Evolutionary conservation across 805 yeast genomes (phyloP), one percentile per base, ranked within the genome.

Genomic region (Ogataea kodamae): DNA sequence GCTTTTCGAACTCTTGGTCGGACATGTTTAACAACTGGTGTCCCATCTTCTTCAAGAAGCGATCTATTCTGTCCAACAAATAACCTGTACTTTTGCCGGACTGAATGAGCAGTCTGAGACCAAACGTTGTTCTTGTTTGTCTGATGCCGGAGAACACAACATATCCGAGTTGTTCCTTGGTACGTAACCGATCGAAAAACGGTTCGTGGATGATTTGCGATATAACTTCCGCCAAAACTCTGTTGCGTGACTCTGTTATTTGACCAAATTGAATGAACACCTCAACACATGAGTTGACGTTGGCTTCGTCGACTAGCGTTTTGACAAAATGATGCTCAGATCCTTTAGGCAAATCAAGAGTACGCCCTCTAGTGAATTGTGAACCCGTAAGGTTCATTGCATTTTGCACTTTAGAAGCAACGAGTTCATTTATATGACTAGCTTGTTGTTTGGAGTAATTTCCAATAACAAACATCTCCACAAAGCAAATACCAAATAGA

Each of bases 141-240:
- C 81, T 66, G 16, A 72, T 63, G 0, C 94, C 84, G 26, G 92
- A 78, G 54, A 86, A 87, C 0, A 90, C 98, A 43, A 90, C 88
- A 52, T 90, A 90, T 2, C 98, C 98, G 19, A 90, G 69, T 59
- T 92, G 97, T 62, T 90, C 97, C 49, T 86, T 81, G 5, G 98
- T 90, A 59, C 98, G 74, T 38, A 90, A 69, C 43, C 83, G 83
- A 52, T 86, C 81, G 61, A 90, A 92, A 38, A 90, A 83, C 4
- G 96, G 97, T 55, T 90, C 97, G 46, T 74, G 76, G 30, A 82
- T 65, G 43, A 88, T 71, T 42, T 84, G 90, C 0, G 82, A 74
- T 28, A 86, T 59, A 33, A 90, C 61, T 30, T 81, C 86, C 9
- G 82, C 68, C 35, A 72, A 52, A 1, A 78, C 72, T 27, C 76